Percentiles rank a stretch among this genome's conserved stretches.
Conservation (phyloP, 2,329 filamentous ascomycete species). For the Talaromyces sp. region DNA sequence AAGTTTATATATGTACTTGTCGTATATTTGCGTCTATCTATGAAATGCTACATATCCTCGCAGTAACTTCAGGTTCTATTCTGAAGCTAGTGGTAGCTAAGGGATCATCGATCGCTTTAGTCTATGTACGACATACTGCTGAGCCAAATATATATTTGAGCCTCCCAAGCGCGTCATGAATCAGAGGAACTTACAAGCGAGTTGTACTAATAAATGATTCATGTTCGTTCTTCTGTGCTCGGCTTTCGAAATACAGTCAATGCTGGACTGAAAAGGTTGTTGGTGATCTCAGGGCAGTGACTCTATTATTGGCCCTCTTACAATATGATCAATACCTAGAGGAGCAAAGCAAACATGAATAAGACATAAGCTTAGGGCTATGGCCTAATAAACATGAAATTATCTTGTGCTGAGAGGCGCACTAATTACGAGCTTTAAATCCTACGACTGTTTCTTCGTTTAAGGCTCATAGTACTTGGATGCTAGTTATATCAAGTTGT, state of each 20-base stretch:
- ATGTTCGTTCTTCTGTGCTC: too few species aligned
- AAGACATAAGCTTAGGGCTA: too few species aligned
- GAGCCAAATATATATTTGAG: conserved; percentile 43
- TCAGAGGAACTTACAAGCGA: conserved; percentile 60
- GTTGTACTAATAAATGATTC: conserved; percentile 49
- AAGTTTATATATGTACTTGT: background rate
- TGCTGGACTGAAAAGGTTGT: background rate
- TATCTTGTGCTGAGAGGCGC: too few species aligned
- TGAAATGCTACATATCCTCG: background rate
- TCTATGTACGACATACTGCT: too few species aligned
- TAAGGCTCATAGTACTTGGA: background rate
- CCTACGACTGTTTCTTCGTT: too few species aligned
- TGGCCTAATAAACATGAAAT: too few species aligned
- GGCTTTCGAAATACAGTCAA: background rate
- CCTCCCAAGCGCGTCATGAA: conserved; percentile 57
- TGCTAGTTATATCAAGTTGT: background rate
- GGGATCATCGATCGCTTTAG: too few species aligned
- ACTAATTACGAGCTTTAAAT: too few species aligned
- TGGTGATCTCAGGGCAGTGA: background rate
- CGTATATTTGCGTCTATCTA: background rate
- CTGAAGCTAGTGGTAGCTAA: too few species aligned
- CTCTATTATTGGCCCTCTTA: background rate
- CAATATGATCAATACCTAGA: background rate
- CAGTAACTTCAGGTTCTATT: background rate
- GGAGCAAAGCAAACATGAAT: background rate